Conservation (phyloP, 495 filamentous ascomycete genomes). For the Neurospora sp. region DNA sequence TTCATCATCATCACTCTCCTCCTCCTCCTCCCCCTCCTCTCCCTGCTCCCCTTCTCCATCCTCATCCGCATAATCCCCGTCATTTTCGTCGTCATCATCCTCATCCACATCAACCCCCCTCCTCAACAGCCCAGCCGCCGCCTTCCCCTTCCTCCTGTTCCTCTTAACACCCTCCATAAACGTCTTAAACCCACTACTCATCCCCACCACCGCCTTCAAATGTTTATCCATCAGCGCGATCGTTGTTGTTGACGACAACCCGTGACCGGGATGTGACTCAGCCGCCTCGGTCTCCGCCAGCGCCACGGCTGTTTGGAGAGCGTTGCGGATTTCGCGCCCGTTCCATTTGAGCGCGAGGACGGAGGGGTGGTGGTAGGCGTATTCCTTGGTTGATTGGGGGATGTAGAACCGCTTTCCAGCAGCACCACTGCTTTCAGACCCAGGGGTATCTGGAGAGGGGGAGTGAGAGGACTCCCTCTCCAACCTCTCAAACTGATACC, state of each 20-base stretch:
- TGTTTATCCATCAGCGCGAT: conserved; percentile 27
- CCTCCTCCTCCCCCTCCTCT: not conserved
- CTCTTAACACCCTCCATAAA: conserved; percentile 8
- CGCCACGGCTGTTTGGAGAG: conserved; percentile 33
- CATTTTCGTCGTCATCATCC: conserved; percentile 9
- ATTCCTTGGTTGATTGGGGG: conserved; percentile 19
- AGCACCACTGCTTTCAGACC: no score
- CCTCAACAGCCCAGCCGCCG: conserved; percentile 2
- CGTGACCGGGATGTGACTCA: not conserved
- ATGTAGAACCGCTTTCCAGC: conserved; percentile 12
- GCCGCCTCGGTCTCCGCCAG: conserved; percentile 32
- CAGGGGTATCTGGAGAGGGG: not conserved
- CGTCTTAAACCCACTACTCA: conserved; percentile 33
- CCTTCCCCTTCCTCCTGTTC: conserved; percentile 2
- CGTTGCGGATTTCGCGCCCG: conserved; percentile 34
- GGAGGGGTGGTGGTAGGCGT: conserved; percentile 17
- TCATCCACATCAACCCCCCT: conserved; percentile 2
- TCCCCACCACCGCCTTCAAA: conserved; percentile 25
- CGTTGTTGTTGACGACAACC: not conserved
- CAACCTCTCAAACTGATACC: conserved; percentile 31
- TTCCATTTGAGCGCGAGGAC: conserved; percentile 26
- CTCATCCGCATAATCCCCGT: not conserved
- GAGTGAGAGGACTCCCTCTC: not conserved
- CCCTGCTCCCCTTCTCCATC: not conserved
- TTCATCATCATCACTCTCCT: not conserved